A percentile compares a stretch with the other conserved stretches of the same genome.
phyloP scores from a whole-genome alignment of 345 rosid species.

The Ricinus communis region DNA sequence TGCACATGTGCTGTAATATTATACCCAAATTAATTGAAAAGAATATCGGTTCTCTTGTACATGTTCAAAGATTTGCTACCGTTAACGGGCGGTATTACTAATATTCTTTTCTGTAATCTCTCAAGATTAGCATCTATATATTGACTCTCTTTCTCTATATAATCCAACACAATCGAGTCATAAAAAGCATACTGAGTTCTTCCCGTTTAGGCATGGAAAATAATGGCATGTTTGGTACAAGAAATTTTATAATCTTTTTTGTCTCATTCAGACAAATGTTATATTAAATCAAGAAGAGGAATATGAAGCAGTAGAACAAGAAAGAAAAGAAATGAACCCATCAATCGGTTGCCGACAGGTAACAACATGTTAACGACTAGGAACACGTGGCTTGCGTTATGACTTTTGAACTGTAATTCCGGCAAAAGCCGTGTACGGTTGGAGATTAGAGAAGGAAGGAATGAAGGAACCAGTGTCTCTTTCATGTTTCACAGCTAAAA shows the following conservation, averaged over 20 bases:
- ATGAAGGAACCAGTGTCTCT: too few species aligned
- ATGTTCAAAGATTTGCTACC: too few species aligned
- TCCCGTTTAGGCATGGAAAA: slow-evolving; percentile 24
- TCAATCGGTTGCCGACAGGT: slow-evolving; percentile 19
- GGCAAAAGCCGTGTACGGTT: too few species aligned
- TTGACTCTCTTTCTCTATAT: too few species aligned
- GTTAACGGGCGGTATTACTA: too few species aligned
- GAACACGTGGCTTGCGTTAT: slow-evolving; percentile 26
- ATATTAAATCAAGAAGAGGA: background rate
- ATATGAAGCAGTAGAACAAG: background rate
- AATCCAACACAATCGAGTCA: slow-evolving; percentile 12
- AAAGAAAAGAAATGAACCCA: background rate
- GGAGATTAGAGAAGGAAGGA: too few species aligned
- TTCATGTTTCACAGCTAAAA: too few species aligned
- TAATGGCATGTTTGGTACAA: background rate
- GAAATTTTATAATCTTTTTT: background rate
- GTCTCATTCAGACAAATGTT: background rate
- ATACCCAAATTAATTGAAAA: too few species aligned
- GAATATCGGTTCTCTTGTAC: too few species aligned
- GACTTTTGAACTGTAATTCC: slow-evolving; percentile 16
- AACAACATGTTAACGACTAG: background rate
- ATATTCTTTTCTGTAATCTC: too few species aligned
- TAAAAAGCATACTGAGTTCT: slow-evolving; percentile 1
- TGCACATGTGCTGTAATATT: too few species aligned
- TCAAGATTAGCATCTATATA: too few species aligned